These are phyloP conservation scores for Danielozyma ontarioensis DNA, from an alignment of 805 yeast species.

Conservation along the genomic window DNA sequence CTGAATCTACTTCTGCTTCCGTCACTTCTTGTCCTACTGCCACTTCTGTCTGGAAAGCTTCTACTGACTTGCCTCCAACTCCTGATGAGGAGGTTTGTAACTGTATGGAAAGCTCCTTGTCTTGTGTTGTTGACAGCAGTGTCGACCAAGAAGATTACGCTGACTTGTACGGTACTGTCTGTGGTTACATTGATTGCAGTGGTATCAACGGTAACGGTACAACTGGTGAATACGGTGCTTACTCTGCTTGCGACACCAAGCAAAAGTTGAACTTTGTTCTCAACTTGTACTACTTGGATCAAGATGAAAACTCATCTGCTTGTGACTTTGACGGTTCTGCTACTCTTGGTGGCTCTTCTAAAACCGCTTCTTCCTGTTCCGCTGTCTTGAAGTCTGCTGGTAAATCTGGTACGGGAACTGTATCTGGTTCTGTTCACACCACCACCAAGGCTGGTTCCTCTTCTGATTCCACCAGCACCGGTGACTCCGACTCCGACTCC, in stretches of 20 bases:
- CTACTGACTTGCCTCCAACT: constrained; percentile 39
- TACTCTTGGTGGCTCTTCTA: constrained; percentile 33
- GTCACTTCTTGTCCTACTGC: constrained; percentile 33
- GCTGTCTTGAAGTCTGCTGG: constrained; percentile 64
- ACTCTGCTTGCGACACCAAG: constrained; percentile 65
- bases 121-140: constrained; percentile 56
- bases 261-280: constrained; percentile 61
- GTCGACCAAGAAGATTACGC: constrained; percentile 55
- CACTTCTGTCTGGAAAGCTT: constrained; percentile 31
- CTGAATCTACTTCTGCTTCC: constrained; percentile 17
- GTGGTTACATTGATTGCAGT: constrained; percentile 55
- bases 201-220: constrained; percentile 62
- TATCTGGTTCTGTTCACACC: constrained; percentile 27
- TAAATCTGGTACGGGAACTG: constrained; percentile 58
- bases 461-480: constrained; percentile 5
- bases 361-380: constrained; percentile 51
- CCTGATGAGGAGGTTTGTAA: constrained; percentile 62
- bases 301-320: constrained; percentile 8
- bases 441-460: constrained; percentile 24
- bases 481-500: constrained; percentile 1
- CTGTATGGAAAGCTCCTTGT: constrained; percentile 51
- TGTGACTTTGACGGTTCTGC: constrained; percentile 46
- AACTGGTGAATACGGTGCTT: constrained; percentile 64
- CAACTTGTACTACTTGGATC: constrained; percentile 50
- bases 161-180: constrained; percentile 52